phyloP scores from a whole-genome alignment of 208 protist genomes.

The Acanthamoeba quina region DNA sequence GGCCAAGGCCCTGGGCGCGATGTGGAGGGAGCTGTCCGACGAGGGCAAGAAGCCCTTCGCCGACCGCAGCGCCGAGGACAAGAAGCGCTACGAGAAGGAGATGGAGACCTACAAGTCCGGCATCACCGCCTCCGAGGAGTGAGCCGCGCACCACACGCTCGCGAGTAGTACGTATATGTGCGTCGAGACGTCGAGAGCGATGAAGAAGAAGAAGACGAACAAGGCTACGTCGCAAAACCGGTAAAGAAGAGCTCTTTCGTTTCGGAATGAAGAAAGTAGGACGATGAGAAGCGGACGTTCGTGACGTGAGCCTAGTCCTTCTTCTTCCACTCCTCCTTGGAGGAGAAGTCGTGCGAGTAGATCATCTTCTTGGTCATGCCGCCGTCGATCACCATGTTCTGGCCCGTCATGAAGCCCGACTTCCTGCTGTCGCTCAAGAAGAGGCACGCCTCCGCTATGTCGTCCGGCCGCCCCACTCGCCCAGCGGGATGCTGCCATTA shows the following conservation, averaged over 20 bases:
- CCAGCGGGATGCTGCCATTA: neutral
- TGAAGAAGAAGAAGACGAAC: neutral
- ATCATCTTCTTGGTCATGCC: constrained; percentile 71
- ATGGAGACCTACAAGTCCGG: constrained; percentile 5
- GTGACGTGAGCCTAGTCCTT: neutral
- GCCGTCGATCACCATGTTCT: constrained; percentile 32
- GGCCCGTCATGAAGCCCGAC: constrained; percentile 61
- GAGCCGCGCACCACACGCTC: neutral
- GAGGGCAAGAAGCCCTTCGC: constrained; percentile 63
- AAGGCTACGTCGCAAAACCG: neutral
- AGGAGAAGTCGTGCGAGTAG: constrained; percentile 38
- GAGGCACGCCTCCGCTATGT: constrained; percentile 34
- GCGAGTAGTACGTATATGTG: neutral
- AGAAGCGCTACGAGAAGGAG: constrained; percentile 71
- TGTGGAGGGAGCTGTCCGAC: constrained; percentile 57
- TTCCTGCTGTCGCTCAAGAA: neutral
- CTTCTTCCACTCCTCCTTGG: constrained; percentile 28
- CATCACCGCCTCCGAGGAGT: constrained; percentile 64
- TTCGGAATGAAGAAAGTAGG: neutral
- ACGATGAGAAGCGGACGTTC: neutral
- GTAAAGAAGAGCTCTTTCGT: neutral
- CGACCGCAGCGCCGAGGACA: constrained; percentile 58
- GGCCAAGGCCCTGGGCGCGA: neutral
- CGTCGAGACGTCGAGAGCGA: too few species aligned
- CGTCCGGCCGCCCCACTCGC: constrained; percentile 40